Conservation (phyloP, 1,139 yeast genomes). For the Debaryomyces psychrophilus region DNA sequence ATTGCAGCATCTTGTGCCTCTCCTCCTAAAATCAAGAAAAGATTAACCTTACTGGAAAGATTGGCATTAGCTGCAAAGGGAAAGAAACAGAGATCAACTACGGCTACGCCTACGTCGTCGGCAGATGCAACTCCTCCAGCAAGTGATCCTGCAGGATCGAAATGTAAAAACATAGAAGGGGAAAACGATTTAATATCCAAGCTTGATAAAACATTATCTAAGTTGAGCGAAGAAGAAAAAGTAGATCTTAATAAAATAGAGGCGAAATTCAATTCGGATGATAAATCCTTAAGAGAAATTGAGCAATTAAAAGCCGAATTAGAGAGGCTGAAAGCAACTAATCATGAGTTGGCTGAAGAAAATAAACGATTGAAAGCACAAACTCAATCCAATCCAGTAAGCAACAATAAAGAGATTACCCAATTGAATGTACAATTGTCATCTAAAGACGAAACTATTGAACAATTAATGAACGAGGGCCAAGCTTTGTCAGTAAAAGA, state of each 20-base stretch:
- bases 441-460: conserved; percentile 60
- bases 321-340: background rate
- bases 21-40: conserved; percentile 32
- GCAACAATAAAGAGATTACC: background rate
- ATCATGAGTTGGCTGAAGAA: conserved; percentile 1
- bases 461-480: conserved; percentile 73
- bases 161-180: background rate
- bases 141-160: conserved; percentile 1
- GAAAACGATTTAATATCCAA: background rate
- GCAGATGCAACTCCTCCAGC: conserved; percentile 12
- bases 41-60: conserved; percentile 76
- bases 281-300: background rate
- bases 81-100: conserved; percentile 26
- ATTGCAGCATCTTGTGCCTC: background rate
- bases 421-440: conserved; percentile 28
- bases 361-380: conserved; percentile 7
- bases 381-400: background rate
- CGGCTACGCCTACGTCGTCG: conserved; percentile 13
- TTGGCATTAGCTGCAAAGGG: conserved; percentile 77
- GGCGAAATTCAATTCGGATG: background rate
- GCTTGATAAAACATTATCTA: no score
- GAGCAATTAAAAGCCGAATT: background rate
- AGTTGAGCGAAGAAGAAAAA: background rate
- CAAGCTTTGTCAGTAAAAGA: conserved; percentile 76
- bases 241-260: background rate